phyloP scores from a whole-genome alignment of 768 basidiomycete species.

The Vararia minispora region DNA sequence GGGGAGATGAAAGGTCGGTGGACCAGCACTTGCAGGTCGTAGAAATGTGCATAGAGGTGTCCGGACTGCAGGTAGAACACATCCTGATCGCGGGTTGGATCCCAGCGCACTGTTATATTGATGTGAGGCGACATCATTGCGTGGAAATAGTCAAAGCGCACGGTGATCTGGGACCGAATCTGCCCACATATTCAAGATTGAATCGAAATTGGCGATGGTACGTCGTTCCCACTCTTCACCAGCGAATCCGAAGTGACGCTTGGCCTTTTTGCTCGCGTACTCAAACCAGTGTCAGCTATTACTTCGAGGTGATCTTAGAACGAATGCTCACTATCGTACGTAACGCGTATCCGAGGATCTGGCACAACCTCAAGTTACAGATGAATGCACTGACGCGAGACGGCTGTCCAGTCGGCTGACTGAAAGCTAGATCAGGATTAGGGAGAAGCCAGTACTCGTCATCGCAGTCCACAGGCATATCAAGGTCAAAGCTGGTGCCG shows the following conservation, averaged over 20 bases:
- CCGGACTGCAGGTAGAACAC: slow-evolving; percentile 24
- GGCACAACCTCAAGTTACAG: slow-evolving; percentile 42
- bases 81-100: slow-evolving; percentile 12
- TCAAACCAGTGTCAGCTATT: slow-evolving; percentile 20
- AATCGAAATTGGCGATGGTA: slow-evolving; percentile 36
- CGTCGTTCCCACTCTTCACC: slow-evolving; percentile 38
- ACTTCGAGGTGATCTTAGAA: neutral
- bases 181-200: slow-evolving; percentile 34
- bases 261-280: slow-evolving; percentile 67
- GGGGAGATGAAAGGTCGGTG: slow-evolving; percentile 38
- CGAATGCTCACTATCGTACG: slow-evolving; percentile 41
- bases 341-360: slow-evolving; percentile 52
- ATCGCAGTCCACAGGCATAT: slow-evolving; percentile 12
- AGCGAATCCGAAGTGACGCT: slow-evolving; percentile 39
- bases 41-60: slow-evolving; percentile 27
- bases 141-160: too few relatives aligned
- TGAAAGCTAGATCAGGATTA: slow-evolving; percentile 27
- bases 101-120: slow-evolving; percentile 16
- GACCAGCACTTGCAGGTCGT: slow-evolving; percentile 32
- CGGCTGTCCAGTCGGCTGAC: slow-evolving; percentile 53
- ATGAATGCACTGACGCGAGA: slow-evolving; percentile 44
- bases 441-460: slow-evolving; percentile 14
- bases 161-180: slow-evolving; percentile 29
- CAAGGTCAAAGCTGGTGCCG: slow-evolving; percentile 15
- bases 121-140: neutral